Evolutionary conservation across 208 protist genomes (phyloP), one percentile per base, ranked within the genome.

Genomic region (Leishmania turanica): DNA sequence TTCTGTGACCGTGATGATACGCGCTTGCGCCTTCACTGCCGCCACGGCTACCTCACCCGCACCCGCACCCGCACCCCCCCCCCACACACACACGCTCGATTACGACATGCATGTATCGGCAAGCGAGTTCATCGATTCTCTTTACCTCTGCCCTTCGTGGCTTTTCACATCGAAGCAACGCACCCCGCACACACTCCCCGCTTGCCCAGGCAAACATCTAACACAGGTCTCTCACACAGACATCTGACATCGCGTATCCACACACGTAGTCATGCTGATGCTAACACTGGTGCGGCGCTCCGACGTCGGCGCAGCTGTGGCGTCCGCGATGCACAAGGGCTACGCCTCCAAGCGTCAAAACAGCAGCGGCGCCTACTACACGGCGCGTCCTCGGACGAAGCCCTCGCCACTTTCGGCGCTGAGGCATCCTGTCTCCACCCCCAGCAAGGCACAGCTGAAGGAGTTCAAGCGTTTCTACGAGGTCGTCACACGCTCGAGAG

Each of bases 401-500:
- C 34, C 54, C 24, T 24, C 54, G 31, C 64, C 27, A 21, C 74
- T 66, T 66, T 51, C 49, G 51, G 31, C n/a, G 73, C 19, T 53
- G 31, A 40, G 37, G 27, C 9, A 60, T 8, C 21, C 54, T 24
- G 54, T 75, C 24, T 27, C 78, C 27, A 70, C 75, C 8, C 73
- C 82, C 15, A 69, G 53, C 3, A 73, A 82, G 78, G 60, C 58
- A 9, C 78, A 75, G 34, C 42, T 86, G 31, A 42, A 17, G n/a
- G 73, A 75, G 78, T 86, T 86, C 66, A 81, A 77, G 54, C 79
- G 76, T 68, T 87, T 87, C 65, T 87, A 87, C 76, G 79, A 87
- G 40, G 69, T 51, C 11, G 79, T 87, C 42, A 70, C 78, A 1
- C 68, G 75, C 42, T 86, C 78, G 27, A 37, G 51, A 0, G 74